Base-by-base conservation (phyloP, 352 stramenopile species). In the Pythium brachiatum region DNA sequence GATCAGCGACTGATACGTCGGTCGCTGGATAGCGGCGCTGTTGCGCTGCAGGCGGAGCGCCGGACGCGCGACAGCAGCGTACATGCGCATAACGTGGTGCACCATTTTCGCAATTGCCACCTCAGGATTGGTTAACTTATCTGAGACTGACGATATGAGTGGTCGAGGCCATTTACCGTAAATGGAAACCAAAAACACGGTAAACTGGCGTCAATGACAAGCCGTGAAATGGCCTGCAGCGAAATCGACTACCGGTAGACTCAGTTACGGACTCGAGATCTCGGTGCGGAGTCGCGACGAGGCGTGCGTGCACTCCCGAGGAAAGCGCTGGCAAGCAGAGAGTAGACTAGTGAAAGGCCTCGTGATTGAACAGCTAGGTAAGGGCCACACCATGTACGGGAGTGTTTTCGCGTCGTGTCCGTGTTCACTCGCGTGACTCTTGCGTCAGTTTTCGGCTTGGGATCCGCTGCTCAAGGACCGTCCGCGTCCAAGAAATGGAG, bases 111-210 rank as follows among this genome's bases (percentile, higher is more conserved):
- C 5, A 1, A 25, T 27, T 39, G 21, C 25, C n/a, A 12, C 27
- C 20, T 18, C 25, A 27, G n/a, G 59, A 50, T 43, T 43, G 20
- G 50, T 66, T 66, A 66, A 66, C 59, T 60, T 66, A 66, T 25
- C 29, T 3, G 18, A n/a, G 13, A 47, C 36, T 11, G 7, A 21
- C 16, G 36, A 21, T 44, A 39, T 39, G 34, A 39, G 34, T 44
- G 15, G 36, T 44, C 36, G 7, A 44, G 36, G 21, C 4, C 3
- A 44, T 44, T 44, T 44, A 44, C 36, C 15, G 36, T 44, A 44
- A 44, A 23, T 21, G 36, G 13, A 21, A 39, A 21, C 21, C 36
- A 44, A 44, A 44, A 21, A 21, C 36, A 44, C 36, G 36, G 16
- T 44, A 44, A 44, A 44, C 21, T 13, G 34, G 18, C 13, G n/a